Base-by-base conservation (phyloP, 495 filamentous ascomycete species). In the Xylaria scruposa region DNA sequence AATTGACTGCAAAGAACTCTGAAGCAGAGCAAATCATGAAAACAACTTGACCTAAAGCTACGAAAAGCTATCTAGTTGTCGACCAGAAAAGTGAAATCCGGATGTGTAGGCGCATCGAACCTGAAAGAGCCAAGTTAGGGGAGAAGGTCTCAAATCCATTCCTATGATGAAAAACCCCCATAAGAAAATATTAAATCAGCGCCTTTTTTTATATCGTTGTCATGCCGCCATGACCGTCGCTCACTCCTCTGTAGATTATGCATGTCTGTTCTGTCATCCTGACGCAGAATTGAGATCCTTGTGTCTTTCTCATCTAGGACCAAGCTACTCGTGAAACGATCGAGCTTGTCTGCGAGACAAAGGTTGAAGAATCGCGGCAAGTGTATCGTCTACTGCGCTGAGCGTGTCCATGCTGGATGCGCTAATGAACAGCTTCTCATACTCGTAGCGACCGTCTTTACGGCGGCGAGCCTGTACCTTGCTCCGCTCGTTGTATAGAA, bases 401-500 rank as follows among this genome's bases (percentile, higher is more conserved):
- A 70, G 59, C 47, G 17, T 58, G 36, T 64, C 31, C 13, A 70
- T 53, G 5, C 2, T 64, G 33, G 44, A 19, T 44, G 49, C 7
- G 12, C 13, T 13, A 26, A 70, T 46, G 3, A 13, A 4, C 10
- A 64, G 7, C 4, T 46, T 19, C 24, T 19, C 59, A 31, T 26
- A 6, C 6, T 47, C 15, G 7, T 26, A 38, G 61, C 21, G 61
- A 33, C 24, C 47, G 6, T 59, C 21, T 36, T 19, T 38, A 31
- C 9, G 26, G 42, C 21, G 31, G 64, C 38, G 33, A 26, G 24
- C 13, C 19, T 46, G 17, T 36, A 29, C 6, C 8, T 33, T 65
- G 47, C 0, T 36, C 15, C 69, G 69, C 38, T 66, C 49, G 10
- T 8, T 6, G 26, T 21, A 46, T 12, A 71, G n/a, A 62, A 31